Base-by-base conservation (phyloP, 805 yeast species). In the Kuraishia cidri region DNA sequence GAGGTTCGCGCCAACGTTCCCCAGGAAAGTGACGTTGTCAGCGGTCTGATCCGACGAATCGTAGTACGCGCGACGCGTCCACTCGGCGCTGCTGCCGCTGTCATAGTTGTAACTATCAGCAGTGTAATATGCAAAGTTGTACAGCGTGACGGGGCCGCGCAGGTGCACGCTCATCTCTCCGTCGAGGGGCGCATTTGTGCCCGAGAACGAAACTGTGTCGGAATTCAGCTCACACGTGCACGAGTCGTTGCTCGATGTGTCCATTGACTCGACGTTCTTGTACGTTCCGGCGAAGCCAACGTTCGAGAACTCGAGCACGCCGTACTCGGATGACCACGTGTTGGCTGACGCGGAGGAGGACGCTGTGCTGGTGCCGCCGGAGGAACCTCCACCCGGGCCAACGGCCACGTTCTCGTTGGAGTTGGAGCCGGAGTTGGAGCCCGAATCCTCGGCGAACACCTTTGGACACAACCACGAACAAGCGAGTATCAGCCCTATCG, bases 101-200 rank as follows among this genome's bases (percentile, higher is more conserved):
- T 53, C 51, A 21, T 63, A 63, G 18, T 38, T 49, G 2, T 41
- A 45, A 41, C 60, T 75, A 3, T 60, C 60, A n/a, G 76, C 44
- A n/a, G 64, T 62, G 48, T 76, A 81, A 42, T 60, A 75, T 4
- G 75, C 88, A 48, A 80, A 81, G 44, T 72, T 66, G 38, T 58
- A 54, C 46, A 81, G 61, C n/a, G 67, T 58, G 38, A 81, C 50
- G 6, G 92, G 92, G 29, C 92, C 92, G 58, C 92, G 69, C 52
- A 81, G 72, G 50, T 81, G 92, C 11, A 81, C 85, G 4, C 86
- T 75, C 18, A 81, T 60, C 49, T 75, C 87, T 43, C 69, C 77
- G 49, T 79, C 60, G 25, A 80, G 49, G 5, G 92, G 92, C 18
- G 86, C 57, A 45, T 77, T 72, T 14, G 71, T 36, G 16, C 90